Conservation (phyloP, 805 yeast species). For the Blastobotrys muscicola region DNA sequence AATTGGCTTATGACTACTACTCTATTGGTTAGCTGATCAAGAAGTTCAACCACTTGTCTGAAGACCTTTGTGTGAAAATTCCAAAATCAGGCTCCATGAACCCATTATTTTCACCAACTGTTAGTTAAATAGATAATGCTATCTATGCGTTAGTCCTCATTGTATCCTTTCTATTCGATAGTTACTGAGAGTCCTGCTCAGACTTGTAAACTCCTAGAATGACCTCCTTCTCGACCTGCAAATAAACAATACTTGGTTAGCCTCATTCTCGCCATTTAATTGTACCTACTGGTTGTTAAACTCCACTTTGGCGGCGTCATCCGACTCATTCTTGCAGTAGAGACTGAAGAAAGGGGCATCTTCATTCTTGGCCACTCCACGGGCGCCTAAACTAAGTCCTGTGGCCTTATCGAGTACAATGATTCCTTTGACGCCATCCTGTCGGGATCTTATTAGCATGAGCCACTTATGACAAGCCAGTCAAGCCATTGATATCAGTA, state of each 20-base stretch:
- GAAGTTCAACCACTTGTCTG: too few species aligned
- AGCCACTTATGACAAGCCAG: too few species aligned
- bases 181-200: not conserved
- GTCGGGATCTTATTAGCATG: slow-evolving; percentile 2
- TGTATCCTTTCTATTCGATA: not conserved
- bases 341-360: slow-evolving; percentile 15
- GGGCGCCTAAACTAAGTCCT: slow-evolving; percentile 16
- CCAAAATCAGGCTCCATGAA: too few species aligned
- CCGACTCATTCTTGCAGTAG: slow-evolving; percentile 5
- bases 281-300: slow-evolving; percentile 8
- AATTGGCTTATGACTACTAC: too few species aligned
- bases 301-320: slow-evolving; percentile 5
- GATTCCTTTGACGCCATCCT: slow-evolving; percentile 13
- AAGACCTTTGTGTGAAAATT: too few species aligned
- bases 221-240: slow-evolving; percentile 3
- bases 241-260: slow-evolving; percentile 4
- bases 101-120: too few species aligned
- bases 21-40: too few species aligned
- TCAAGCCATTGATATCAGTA: too few species aligned
- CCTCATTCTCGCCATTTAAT: not conserved
- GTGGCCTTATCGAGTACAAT: slow-evolving; percentile 13
- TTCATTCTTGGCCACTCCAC: slow-evolving; percentile 14
- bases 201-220: slow-evolving; percentile 6
- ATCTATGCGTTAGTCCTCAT: too few species aligned
- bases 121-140: too few species aligned